These are phyloP conservation scores for Hemisphaericaspora lyxosophila DNA, from an alignment of 1,139 yeast genomes.

Conservation along the genomic window DNA sequence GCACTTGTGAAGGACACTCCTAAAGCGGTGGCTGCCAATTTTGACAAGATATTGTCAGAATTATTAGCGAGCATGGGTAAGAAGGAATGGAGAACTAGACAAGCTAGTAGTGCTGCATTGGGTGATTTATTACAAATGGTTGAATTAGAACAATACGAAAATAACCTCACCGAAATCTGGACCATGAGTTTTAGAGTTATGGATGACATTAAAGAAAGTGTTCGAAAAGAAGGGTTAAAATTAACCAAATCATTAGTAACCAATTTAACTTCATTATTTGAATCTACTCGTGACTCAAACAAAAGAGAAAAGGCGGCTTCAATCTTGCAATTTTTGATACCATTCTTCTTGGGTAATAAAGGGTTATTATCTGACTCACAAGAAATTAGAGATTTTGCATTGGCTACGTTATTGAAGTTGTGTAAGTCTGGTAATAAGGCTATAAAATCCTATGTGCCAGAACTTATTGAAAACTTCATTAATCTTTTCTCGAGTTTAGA, in stretches of 20 bases:
- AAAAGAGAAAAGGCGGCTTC: constrained; percentile 37
- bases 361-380: constrained; percentile 86
- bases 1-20: constrained; percentile 65
- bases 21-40: constrained; percentile 52
- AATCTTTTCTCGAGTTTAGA: constrained; percentile 81
- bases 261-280: constrained; percentile 59
- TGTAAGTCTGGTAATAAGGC: constrained; percentile 61
- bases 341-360: constrained; percentile 74
- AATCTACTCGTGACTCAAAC: constrained; percentile 21
- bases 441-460: constrained; percentile 67
- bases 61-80: constrained; percentile 70
- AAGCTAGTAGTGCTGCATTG: constrained; percentile 79
- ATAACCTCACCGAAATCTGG: constrained; percentile 71
- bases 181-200: constrained; percentile 81
- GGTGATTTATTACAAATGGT: constrained; percentile 67
- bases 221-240: constrained; percentile 73
- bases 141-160: constrained; percentile 53
- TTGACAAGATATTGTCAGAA: constrained; percentile 62
- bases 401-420: constrained; percentile 69
- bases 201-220: constrained; percentile 96
- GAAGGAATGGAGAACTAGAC: constrained; percentile 91
- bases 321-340: constrained; percentile 66
- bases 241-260: constrained; percentile 69
- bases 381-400: constrained; percentile 75
- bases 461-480: constrained; percentile 66